Conservation (phyloP, 2,329 filamentous ascomycete species). For the Verruconis gallopava region DNA sequence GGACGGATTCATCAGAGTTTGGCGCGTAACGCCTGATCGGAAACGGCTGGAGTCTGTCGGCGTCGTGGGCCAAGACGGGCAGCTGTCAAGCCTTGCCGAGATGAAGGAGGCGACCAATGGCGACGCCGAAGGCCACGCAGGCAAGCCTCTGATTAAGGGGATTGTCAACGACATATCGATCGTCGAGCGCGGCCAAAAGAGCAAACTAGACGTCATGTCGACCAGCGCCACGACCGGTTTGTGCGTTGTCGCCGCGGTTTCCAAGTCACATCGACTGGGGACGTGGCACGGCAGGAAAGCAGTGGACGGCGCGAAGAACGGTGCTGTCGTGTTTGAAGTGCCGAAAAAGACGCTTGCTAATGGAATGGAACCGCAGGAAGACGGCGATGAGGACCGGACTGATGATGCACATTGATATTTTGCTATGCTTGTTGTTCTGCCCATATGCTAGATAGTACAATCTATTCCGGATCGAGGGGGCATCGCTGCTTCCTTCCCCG, state of each 20-base stretch:
- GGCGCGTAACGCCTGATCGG: conserved; percentile 76
- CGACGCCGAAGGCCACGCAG: conserved; percentile 10
- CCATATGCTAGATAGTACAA: too few relatives aligned
- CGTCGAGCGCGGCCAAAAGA: conserved; percentile 70
- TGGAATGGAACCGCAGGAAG: too few relatives aligned
- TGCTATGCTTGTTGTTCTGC: too few relatives aligned
- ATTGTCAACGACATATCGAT: conserved; percentile 81
- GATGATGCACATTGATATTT: too few relatives aligned
- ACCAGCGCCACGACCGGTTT: conserved; percentile 40
- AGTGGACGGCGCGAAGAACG: conserved; percentile 3
- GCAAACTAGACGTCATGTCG: conserved; percentile 33
- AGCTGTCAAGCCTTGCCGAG: conserved; percentile 9
- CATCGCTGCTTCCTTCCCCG: too few relatives aligned
- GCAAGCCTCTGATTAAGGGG: conserved; percentile 46
- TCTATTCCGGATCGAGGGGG: too few relatives aligned
- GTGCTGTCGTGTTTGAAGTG: conserved; percentile 8
- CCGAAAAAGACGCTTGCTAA: neutral
- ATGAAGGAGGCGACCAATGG: conserved; percentile 8
- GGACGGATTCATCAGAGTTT: conserved; percentile 78
- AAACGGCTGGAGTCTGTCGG: conserved; percentile 61
- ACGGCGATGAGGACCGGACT: too few relatives aligned
- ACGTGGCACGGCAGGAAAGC: conserved; percentile 58
- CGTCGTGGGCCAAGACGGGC: conserved; percentile 38
- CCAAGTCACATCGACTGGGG: conserved; percentile 74
- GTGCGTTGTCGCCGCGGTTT: conserved; percentile 74